Base-by-base conservation (phyloP, 2,329 filamentous ascomycete genomes). In the Piedraia hortae region DNA sequence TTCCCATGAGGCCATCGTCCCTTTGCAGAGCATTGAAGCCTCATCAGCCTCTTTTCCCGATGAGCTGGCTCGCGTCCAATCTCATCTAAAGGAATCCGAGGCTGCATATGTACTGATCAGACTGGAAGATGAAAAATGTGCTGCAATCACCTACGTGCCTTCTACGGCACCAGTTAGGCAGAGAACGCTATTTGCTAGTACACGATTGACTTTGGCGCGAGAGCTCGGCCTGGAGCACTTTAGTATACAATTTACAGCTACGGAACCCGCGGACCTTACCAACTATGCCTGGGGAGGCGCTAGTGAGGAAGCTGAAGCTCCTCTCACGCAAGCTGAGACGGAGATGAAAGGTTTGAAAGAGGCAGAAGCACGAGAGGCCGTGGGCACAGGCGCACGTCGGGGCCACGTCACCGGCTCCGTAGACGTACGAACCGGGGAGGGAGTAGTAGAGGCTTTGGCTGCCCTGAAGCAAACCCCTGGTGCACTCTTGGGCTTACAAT, bases 131-230 rank as follows among this genome's bases (percentile, higher is more conserved):
- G 34, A 41, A 25, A 46, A 44, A 31, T 63, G 78, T 31, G 48
- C 71, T 12, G 70, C 67, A 20, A 51, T 80, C 16, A 77, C 72
- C 16, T 85, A 78, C 43, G 64, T 85, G 4, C 75, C 74, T 12
- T 71, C 82, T 44, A 41, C 61, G 1, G 74, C 74, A 17, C 70
- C 68, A 13, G 73, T 85, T 25, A 65, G 74, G 17, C 69, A 77
- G 42, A 85, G 85, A 54, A 85, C 75, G 68, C 59, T 85, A 11
- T 80, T 82, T 43, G 73, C 74, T 4, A 62, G 65, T 12, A 80
- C 74, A 13, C 60, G 72, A 6, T 52, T 80, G 34, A 73, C 72
- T 1, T 55, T 85, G 1, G 59, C 69, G 21, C 60, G 73, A 18
- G 72, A 82, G 46, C 54, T 85, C 6, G 74, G 75, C 20, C 60